phyloP scores from a whole-genome alignment of 805 yeast species.

The Candida suzukii region DNA sequence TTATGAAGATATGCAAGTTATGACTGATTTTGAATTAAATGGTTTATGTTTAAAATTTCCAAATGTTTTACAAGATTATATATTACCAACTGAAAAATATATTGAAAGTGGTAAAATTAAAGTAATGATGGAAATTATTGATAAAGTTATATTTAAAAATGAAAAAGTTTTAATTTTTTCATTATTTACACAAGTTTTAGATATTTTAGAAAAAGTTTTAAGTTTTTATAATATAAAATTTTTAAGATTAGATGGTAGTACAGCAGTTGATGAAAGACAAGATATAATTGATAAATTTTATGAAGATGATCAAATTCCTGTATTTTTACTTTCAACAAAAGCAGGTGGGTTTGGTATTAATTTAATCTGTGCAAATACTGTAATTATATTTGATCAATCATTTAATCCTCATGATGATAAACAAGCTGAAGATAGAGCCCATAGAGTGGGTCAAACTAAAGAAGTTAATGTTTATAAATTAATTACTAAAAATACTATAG shows the following conservation, averaged over 20 bases:
- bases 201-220: constrained; percentile 74
- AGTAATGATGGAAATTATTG: constrained; percentile 49
- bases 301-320: constrained; percentile 74
- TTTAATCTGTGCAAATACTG: constrained; percentile 89
- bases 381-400: constrained; percentile 85
- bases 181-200: constrained; percentile 86
- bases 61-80: constrained; percentile 46
- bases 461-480: constrained; percentile 76
- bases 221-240: constrained; percentile 60
- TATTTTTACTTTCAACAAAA: constrained; percentile 84
- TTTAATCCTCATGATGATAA: constrained; percentile 98
- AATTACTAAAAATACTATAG: constrained; percentile 70
- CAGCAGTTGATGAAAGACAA: constrained; percentile 90
- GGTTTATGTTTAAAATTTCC: constrained; percentile 69
- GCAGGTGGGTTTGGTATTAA: constrained; percentile 99
- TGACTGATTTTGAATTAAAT: constrained; percentile 88
- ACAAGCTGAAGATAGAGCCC: constrained; percentile 98
- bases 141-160: constrained; percentile 44
- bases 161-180: constrained; percentile 80
- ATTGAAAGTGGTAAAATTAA: constrained; percentile 69
- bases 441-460: constrained; percentile 89
- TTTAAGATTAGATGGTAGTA: constrained; percentile 86
- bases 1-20: constrained; percentile 88
- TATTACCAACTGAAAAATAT: constrained; percentile 45
- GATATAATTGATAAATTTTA: constrained; percentile 84